phyloP scores from a whole-genome alignment of 768 basidiomycete genomes.

The Mrakia frigida region DNA sequence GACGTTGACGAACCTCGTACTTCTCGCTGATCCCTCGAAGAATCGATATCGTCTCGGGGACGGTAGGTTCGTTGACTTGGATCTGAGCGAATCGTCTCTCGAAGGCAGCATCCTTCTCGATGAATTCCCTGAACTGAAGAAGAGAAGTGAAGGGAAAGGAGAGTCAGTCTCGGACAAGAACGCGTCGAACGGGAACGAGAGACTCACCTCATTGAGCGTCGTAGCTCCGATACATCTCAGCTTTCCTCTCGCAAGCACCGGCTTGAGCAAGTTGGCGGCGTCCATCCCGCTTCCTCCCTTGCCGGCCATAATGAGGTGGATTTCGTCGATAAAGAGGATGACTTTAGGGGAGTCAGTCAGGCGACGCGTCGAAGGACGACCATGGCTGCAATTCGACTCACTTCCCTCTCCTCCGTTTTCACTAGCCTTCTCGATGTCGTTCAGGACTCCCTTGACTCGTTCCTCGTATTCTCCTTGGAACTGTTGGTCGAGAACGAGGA shows the following conservation, averaged over 20 bases:
- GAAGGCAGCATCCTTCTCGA: slow-evolving; percentile 78
- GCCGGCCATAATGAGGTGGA: slow-evolving; percentile 84
- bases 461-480: slow-evolving; percentile 98
- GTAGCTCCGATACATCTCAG: slow-evolving; percentile 78
- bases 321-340: slow-evolving; percentile 91
- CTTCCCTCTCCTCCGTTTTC: slow-evolving; percentile 57
- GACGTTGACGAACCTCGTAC: slow-evolving; percentile 64
- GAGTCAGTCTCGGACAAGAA: neutral
- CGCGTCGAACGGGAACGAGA: neutral
- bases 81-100: slow-evolving; percentile 92
- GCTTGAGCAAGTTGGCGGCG: slow-evolving; percentile 86
- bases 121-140: slow-evolving; percentile 51
- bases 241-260: slow-evolving; percentile 80
- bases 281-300: slow-evolving; percentile 84
- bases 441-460: slow-evolving; percentile 82
- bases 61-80: slow-evolving; percentile 81
- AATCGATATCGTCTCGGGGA: slow-evolving; percentile 85
- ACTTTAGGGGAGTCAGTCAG: slow-evolving; percentile 48
- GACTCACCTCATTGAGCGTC: slow-evolving; percentile 68
- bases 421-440: slow-evolving; percentile 84
- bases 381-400: no score
- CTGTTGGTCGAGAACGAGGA: neutral
- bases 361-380: neutral
- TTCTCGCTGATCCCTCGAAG: slow-evolving; percentile 90
- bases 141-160: neutral